Evolutionary conservation across 371 early-diverging fungal genomes (phyloP), one percentile per base, ranked within the genome.

Genomic region (Actinomucor elegans): DNA sequence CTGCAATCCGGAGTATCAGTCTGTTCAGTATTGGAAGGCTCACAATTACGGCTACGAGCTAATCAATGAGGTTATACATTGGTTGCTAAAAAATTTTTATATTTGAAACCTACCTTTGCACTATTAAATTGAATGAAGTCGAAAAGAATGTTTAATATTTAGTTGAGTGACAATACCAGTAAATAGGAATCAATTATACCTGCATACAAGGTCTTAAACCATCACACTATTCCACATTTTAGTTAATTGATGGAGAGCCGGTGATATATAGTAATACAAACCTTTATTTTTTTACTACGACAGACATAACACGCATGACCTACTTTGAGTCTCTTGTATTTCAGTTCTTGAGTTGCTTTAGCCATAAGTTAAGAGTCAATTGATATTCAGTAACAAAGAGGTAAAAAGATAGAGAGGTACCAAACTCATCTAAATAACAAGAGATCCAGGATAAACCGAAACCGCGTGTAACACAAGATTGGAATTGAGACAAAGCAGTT

Each of bases 261-360:
- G 29, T 8, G 26, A 14, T n/a, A 28, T n/a, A 31, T 27, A 38
- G 21, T 20, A 27, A 29, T 15, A 20, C 40, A 43, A 43, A 67
- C 67, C 52, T 67, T 67, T 24, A 67, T 67, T 38, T 67, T 67
- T 36, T 67, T 67, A 40, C 55, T 63, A 27, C 67, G 51, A 48
- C 63, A 67, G 5, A 62, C 45, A 43, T 49, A 63, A 20, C 67
- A 67, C 17, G 67, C 67, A 45, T 63, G 63, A 8, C 63, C 63
- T 7, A 67, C 67, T 36, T 67, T 67, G 20, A 67, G 67, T 20
- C 67, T 31, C 34, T 61, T 53, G 21, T 66, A 61, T 54, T 57
- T 66, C 10, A 62, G 40, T 44, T 62, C 63, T 57, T 57, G 57
- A 4, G 45, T 61, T 21, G 43, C 37, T 55, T 57, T 62, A 24